Conservation (phyloP, 1,139 yeast species). For the Kodamaea ohmeri region DNA sequence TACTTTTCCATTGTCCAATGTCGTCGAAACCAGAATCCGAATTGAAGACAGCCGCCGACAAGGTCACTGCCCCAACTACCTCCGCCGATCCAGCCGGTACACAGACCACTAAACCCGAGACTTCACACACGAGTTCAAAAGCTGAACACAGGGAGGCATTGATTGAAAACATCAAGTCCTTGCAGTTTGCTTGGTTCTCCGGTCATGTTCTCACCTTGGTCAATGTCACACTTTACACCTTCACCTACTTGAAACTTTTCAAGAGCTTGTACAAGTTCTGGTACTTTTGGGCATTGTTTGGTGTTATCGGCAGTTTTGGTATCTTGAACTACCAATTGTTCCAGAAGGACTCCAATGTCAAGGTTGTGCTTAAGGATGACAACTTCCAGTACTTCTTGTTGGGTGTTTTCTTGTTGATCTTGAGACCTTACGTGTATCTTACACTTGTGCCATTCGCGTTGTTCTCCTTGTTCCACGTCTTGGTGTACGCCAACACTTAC, state of each 20-base stretch:
- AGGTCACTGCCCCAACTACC: neutral
- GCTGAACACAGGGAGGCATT: conserved; percentile 9
- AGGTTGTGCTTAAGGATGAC: conserved; percentile 50
- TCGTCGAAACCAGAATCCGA: conserved; percentile 6
- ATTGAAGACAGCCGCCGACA: neutral
- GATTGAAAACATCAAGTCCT: conserved; percentile 24
- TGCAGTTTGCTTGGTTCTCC: conserved; percentile 61
- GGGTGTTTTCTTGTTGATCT: conserved; percentile 56
- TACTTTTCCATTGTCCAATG: neutral
- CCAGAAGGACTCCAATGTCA: conserved; percentile 29
- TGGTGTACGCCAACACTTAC: conserved; percentile 63
- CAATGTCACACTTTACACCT: conserved; percentile 51
- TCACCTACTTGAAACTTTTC: conserved; percentile 37
- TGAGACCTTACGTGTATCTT: conserved; percentile 51
- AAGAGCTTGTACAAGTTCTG: conserved; percentile 35
- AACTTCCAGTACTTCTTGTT: conserved; percentile 63
- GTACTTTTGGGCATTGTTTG: conserved; percentile 61
- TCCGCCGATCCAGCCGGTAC: neutral
- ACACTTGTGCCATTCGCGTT: conserved; percentile 65
- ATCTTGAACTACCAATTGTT: conserved; percentile 63
- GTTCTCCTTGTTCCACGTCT: conserved; percentile 70
- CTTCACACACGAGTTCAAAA: neutral
- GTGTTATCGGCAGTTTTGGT: conserved; percentile 73
- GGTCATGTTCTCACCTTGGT: conserved; percentile 71
- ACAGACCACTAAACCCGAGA: conserved; percentile 1